Evolutionary conservation across 129 eudicot species (phyloP), one percentile per base, ranked within the genome.

Genomic region (Chrysanthemum seticuspe): DNA sequence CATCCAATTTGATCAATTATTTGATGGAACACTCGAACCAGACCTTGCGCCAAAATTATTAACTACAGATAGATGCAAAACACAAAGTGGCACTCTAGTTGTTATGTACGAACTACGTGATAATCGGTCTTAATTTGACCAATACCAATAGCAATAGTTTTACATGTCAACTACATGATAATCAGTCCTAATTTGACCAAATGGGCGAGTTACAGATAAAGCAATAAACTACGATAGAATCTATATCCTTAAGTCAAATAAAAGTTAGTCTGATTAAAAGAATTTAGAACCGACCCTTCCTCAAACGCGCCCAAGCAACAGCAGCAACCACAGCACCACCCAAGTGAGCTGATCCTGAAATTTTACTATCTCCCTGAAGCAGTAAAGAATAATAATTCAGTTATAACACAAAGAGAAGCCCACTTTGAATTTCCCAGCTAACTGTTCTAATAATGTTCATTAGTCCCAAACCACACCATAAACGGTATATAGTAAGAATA

Each of bases 301-400:
- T 81, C 27, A 69, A 11, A 47, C 71, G 82, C 6, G 75, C 79
- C 96, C 96, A 93, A 11, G 92, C 85, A 5, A 87, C 7, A 11
- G 90, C 96, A 63, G 98, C 96, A 65, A 89, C 96, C 2, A 76
- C 75, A 66, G 96, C 98, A 52, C 96, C 97, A 36, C 98, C 98
- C 85, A 92, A 78, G 58, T 92, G 96, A 62, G 91, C 95, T 13
- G 98, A 82, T 78, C 96, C 98, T 4, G 96, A 89, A 21, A 93
- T 65, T 80, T 66, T 77, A 62, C 64, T 48, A 70, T 89, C 85
- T 63, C 98, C 98, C 98, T 93, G 95, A 56, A 50, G 68, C 58
- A 56, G 23, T n/a, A 23, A 14, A 72, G 2, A n/a, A 65, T 31
- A 31, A 29, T 34, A 53, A 50, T 40, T 70, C 62, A 70, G 34